Evolutionary conservation across 306 rosid species (phyloP).

Genomic region (Mimosa bimucronata): DNA sequence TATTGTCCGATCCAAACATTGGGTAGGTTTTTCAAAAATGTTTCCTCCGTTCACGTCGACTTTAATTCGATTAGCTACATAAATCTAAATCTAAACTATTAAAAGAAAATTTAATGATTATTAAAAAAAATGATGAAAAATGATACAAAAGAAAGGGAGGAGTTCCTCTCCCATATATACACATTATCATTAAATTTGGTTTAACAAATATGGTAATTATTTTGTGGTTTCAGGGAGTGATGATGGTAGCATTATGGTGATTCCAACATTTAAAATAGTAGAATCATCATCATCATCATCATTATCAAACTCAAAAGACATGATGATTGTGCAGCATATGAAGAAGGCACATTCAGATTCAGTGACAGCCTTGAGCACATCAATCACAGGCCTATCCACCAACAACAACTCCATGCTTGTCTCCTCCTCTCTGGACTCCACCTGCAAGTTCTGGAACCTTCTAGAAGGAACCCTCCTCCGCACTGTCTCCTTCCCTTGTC

Average conservation of each 20-base stretch:
- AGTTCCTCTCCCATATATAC: no score
- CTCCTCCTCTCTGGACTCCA: conserved; percentile 64
- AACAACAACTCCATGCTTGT: conserved; percentile 41
- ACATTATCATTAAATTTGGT: no score
- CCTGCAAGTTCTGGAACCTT: conserved; percentile 72
- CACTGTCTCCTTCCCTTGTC: conserved; percentile 54
- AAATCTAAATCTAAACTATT: no score
- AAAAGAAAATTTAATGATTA: no score
- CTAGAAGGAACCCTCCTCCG: conserved; percentile 33
- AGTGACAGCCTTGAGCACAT: conserved; percentile 49
- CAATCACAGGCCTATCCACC: conserved; percentile 28
- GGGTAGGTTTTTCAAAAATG: no score
- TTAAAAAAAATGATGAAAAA: no score
- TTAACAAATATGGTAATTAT: background rate
- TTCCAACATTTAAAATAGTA: conserved; percentile 59
- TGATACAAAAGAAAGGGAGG: no score
- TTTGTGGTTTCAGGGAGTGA: conserved; percentile 64
- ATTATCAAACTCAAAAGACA: background rate
- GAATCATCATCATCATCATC: conserved; percentile 13
- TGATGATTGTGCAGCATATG: conserved; percentile 44
- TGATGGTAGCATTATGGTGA: conserved; percentile 62
- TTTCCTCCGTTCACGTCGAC: no score
- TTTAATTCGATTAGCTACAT: no score
- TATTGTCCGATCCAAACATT: no score
- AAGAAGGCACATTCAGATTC: conserved; percentile 61